A percentile compares a stretch with the other conserved stretches of the same genome.
phyloP scores from a whole-genome alignment of 1,284 basidiomycete genomes.

The Cryptococcus hybrid region DNA sequence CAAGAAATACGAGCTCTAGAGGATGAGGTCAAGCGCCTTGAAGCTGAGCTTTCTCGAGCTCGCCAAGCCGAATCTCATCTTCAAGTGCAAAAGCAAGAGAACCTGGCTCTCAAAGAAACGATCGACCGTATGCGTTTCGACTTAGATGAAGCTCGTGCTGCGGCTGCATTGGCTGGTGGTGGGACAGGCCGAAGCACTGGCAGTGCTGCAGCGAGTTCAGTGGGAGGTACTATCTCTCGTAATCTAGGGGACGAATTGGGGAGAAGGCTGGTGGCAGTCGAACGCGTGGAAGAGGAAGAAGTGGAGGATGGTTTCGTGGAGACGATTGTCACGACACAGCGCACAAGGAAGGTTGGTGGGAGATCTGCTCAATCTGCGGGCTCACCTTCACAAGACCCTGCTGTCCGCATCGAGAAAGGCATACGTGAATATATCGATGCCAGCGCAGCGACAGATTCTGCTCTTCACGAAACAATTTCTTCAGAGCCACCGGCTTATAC shows the following conservation, averaged over 20 bases:
- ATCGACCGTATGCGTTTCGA: constrained; percentile 88
- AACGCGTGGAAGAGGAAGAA: constrained; percentile 40
- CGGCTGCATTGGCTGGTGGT: constrained; percentile 17
- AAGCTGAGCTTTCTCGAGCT: constrained; percentile 64
- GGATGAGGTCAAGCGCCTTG: constrained; percentile 62
- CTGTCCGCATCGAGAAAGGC: constrained; percentile 22
- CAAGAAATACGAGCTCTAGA: constrained; percentile 67
- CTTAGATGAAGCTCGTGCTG: constrained; percentile 76
- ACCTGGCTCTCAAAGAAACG: constrained; percentile 83
- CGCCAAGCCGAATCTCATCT: constrained; percentile 68
- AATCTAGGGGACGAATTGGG: constrained; percentile 77
- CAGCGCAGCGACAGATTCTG: constrained; percentile 16
- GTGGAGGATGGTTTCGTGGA: constrained; percentile 54
- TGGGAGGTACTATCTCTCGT: constrained; percentile 64
- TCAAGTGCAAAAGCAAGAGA: constrained; percentile 88
- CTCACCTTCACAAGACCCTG: not conserved
- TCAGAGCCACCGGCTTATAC: constrained; percentile 38
- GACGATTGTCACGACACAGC: constrained; percentile 48
- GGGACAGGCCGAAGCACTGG: constrained; percentile 20
- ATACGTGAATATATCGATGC: constrained; percentile 32
- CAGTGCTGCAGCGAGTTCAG: constrained; percentile 19
- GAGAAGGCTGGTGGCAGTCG: constrained; percentile 56
- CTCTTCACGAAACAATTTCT: constrained; percentile 10
- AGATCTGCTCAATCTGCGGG: not conserved
- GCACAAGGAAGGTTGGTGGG: constrained; percentile 32